Evolutionary conservation across 306 rosid species (phyloP).

Genomic region (Albizia julibrissin): DNA sequence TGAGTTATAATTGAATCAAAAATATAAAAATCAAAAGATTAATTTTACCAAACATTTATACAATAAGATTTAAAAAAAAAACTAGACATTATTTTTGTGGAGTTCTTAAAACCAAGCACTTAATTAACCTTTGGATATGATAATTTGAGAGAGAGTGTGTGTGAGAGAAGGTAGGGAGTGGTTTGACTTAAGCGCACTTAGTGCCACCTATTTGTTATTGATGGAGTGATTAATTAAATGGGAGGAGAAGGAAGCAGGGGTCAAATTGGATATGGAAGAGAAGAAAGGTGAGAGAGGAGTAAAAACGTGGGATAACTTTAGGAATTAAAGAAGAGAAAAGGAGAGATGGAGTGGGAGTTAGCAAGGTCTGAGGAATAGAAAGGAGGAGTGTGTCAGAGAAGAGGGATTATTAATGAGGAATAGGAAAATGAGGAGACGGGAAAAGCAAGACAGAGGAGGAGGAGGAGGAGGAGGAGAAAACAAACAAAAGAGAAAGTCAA

Average conservation of each 20-base stretch:
- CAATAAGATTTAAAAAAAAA: too few species aligned
- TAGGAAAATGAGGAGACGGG: constrained; percentile 4
- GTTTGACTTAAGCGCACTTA: neutral
- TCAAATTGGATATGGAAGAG: too few species aligned
- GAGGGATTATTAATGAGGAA: neutral
- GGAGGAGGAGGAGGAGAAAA: constrained; percentile 22
- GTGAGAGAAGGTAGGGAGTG: neutral
- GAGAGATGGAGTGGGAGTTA: neutral
- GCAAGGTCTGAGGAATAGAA: constrained; percentile 9
- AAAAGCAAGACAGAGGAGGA: constrained; percentile 41
- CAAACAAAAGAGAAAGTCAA: constrained; percentile 63
- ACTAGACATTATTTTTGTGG: too few species aligned
- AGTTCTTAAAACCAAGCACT: neutral
- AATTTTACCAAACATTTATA: too few species aligned
- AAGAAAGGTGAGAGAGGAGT: too few species aligned
- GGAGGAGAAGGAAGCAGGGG: neutral
- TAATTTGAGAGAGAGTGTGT: too few species aligned
- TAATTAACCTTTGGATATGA: neutral
- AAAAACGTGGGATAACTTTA: neutral
- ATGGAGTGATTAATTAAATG: neutral
- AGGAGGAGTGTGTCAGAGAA: neutral
- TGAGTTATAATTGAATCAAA: too few species aligned
- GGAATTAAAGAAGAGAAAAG: neutral
- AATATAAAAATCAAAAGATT: too few species aligned
- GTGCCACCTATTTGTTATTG: neutral